A percentile compares a stretch with the other conserved stretches of the same genome.
These are phyloP conservation scores for Apiotrichum domesticum DNA, from an alignment of 1,284 basidiomycete species.

Conservation along the genomic window DNA sequence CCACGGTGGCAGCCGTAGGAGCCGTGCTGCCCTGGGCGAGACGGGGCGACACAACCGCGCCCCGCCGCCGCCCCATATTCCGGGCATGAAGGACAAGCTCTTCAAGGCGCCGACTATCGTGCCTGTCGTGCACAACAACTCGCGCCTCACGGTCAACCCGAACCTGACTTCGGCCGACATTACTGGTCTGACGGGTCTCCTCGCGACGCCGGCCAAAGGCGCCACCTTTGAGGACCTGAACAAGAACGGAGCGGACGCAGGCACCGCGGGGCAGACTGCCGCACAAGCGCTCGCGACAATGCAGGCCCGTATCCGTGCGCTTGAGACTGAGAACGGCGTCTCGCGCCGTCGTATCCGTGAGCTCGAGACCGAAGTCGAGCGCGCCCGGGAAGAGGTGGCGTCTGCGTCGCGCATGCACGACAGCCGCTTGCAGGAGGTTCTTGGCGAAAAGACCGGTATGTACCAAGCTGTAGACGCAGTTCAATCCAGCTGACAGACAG, in stretches of 20 bases:
- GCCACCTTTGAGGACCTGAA: conserved; percentile 25
- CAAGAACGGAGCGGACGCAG: conserved; percentile 33
- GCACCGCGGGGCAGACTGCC: conserved; percentile 19
- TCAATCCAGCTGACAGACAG: conserved; percentile 44
- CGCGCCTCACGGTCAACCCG: not conserved
- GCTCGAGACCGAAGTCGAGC: conserved; percentile 67
- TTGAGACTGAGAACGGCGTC: conserved; percentile 73
- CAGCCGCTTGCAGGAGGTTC: conserved; percentile 51
- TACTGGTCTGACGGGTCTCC: conserved; percentile 42
- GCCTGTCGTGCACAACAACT: not conserved
- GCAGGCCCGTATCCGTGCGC: conserved; percentile 40
- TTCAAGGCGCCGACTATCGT: not conserved
- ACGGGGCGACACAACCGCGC: conserved; percentile 24
- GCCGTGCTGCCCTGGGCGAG: conserved; percentile 26
- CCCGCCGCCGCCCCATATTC: not conserved
- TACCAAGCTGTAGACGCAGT: not conserved
- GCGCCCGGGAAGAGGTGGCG: conserved; percentile 48
- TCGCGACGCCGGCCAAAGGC: conserved; percentile 45
- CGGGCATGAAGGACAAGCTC: not conserved
- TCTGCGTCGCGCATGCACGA: conserved; percentile 29
- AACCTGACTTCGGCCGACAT: conserved; percentile 26
- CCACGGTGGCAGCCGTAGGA: conserved; percentile 5
- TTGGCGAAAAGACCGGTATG: conserved; percentile 77
- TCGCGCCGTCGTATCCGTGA: conserved; percentile 70
- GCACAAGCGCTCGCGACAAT: conserved; percentile 34